Percentiles rank a stretch among this genome's conserved stretches.
phyloP scores from a whole-genome alignment of 2,329 filamentous ascomycete species.

The Cordyceps pruinosa region DNA sequence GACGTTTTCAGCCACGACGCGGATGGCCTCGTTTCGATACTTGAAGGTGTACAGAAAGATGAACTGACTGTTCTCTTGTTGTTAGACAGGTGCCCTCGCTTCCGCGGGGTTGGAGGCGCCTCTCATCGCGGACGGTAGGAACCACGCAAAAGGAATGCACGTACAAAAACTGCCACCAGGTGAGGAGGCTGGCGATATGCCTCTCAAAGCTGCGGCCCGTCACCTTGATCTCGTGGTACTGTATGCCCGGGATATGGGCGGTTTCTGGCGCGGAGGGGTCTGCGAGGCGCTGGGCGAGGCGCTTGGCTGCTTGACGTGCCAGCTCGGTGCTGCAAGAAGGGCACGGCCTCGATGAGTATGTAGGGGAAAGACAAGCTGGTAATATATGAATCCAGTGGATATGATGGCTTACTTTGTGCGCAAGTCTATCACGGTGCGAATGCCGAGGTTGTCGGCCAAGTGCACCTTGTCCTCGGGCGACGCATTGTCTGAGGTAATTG shows the following conservation, averaged over 20 bases:
- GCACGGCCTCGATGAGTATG: background rate
- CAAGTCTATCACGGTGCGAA: constrained; percentile 72
- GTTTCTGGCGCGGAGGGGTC: constrained; percentile 47
- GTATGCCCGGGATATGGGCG: constrained; percentile 55
- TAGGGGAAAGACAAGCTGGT: background rate
- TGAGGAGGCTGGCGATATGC: constrained; percentile 59
- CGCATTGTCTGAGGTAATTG: constrained; percentile 53
- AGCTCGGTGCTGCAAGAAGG: constrained; percentile 57
- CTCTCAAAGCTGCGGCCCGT: constrained; percentile 66
- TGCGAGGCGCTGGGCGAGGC: constrained; percentile 32
- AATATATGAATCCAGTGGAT: too few species aligned
- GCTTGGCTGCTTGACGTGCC: constrained; percentile 58
- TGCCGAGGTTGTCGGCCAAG: constrained; percentile 52
- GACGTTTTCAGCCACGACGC: constrained; percentile 60
- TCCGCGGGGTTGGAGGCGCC: background rate
- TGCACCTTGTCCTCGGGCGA: constrained; percentile 54
- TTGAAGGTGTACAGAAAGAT: constrained; percentile 57
- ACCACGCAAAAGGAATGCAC: too few species aligned
- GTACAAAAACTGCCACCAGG: constrained; percentile 59
- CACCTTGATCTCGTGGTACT: constrained; percentile 63
- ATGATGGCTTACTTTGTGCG: constrained; percentile 57
- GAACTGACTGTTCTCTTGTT: constrained; percentile 32
- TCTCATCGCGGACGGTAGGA: too few species aligned
- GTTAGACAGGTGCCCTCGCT: background rate
- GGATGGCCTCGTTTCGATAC: constrained; percentile 62